These are phyloP conservation scores for Teunomyces aglyptinius DNA, from an alignment of 805 yeast species.

Conservation along the genomic window DNA sequence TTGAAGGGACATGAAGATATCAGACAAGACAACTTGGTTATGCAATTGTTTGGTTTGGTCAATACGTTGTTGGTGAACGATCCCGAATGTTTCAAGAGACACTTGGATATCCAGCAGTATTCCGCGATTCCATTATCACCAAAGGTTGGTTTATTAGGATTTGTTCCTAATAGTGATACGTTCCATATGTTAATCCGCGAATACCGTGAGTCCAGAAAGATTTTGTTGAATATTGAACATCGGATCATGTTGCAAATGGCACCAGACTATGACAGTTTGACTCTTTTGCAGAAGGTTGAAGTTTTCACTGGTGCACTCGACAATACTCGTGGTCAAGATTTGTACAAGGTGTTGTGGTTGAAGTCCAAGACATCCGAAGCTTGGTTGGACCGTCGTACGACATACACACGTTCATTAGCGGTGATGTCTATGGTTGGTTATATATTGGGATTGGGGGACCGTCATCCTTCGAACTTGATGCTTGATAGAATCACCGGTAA, in stretches of 20 bases:
- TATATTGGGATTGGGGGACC: constrained; percentile 92
- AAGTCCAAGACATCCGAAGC: constrained; percentile 95
- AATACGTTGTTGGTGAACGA: constrained; percentile 86
- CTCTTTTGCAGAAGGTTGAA: constrained; percentile 89
- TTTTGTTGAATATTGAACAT: constrained; percentile 87
- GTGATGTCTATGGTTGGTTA: constrained; percentile 99
- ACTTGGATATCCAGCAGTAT: constrained; percentile 85
- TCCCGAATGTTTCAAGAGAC: constrained; percentile 94
- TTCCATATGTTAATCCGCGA: constrained; percentile 91
- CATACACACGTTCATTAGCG: constrained; percentile 92
- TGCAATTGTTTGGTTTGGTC: constrained; percentile 96
- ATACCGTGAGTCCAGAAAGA: constrained; percentile 87
- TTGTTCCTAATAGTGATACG: constrained; percentile 98
- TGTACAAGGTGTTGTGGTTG: constrained; percentile 93
- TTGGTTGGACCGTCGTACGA: constrained; percentile 96
- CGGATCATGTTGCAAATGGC: constrained; percentile 97
- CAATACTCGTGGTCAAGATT: constrained; percentile 93
- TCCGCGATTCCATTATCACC: constrained; percentile 97
- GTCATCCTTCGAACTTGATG: constrained; percentile 97
- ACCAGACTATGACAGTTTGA: constrained; percentile 88
- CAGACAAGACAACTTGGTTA: constrained; percentile 93
- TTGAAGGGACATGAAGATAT: constrained; percentile 98
- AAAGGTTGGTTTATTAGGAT: constrained; percentile 91
- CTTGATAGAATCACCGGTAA: constrained; percentile 92
- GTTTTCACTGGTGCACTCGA: constrained; percentile 95